Evolutionary conservation across 2,329 filamentous ascomycete genomes (phyloP).

Genomic region (Colletotrichum trifolii): DNA sequence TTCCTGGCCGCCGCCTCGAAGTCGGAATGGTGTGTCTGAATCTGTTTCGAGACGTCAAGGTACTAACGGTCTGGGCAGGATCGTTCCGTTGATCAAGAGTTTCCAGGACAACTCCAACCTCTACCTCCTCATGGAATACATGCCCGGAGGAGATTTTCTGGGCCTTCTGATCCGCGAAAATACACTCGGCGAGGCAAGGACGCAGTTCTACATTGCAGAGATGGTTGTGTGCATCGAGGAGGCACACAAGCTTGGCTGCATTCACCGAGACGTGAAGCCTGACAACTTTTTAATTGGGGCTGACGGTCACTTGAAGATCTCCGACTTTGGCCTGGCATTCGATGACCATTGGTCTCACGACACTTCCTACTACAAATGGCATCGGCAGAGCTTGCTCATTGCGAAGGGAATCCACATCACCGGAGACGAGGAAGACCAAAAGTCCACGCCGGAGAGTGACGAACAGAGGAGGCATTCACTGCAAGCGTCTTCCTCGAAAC

Average conservation of each 20-base stretch:
- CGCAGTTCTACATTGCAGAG: conserved; percentile 91
- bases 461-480: conserved; percentile 18
- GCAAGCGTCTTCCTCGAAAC: conserved; percentile 24
- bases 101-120: conserved; percentile 88
- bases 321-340: conserved; percentile 95
- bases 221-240: conserved; percentile 97
- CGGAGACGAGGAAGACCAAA: conserved; percentile 78
- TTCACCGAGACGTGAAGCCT: conserved; percentile 95
- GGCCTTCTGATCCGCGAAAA: conserved; percentile 88
- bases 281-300: conserved; percentile 95
- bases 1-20: conserved; percentile 89
- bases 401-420: conserved; percentile 78
- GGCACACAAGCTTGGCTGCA: conserved; percentile 86
- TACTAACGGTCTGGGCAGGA: conserved; percentile 59
- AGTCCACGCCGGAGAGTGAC: background rate
- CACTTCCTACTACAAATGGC: conserved; percentile 84
- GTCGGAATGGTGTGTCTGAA: conserved; percentile 74
- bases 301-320: conserved; percentile 92
- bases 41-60: background rate
- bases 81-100: conserved; percentile 86
- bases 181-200: conserved; percentile 79
- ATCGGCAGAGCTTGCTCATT: conserved; percentile 82
- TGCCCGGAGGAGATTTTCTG: conserved; percentile 95
- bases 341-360: conserved; percentile 96
- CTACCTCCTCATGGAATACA: conserved; percentile 98